Base-by-base conservation (phyloP, 2,329 filamentous ascomycete genomes). In the Fusarium buharicum region DNA sequence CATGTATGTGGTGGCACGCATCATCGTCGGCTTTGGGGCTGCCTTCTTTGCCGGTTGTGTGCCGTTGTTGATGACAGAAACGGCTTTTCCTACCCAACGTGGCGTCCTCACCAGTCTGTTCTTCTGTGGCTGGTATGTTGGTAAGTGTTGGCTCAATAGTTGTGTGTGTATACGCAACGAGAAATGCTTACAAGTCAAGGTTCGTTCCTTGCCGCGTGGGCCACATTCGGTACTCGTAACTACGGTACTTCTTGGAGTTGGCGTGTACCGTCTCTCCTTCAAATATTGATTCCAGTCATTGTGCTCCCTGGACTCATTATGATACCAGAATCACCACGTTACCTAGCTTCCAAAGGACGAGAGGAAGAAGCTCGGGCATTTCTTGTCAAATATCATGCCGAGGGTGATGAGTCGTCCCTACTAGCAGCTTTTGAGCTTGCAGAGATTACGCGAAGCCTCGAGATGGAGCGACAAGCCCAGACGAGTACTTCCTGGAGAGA, bases 261-360 rank as follows among this genome's bases (percentile, higher is more conserved):
- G 79, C 75, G 80, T 28, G 70, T 81, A 13, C 81, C 81, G 5
- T 82, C 79, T 14, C 70, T 81, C 10, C 72, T 84, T 4, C 81
- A 83, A 61, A 34, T 53, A 6, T 72, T 69, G 39, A 75, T 78
- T 6, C 58, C 58, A n/a, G 9, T 50, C 4, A 9, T 62, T 14
- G 53, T 44, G 1, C 50, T 62, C 5, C 49, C 54, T 8, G 58
- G 45, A 4, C 44, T 44, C 5, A 6, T 55, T 9, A 12, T 62
- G 47, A 39, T 62, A 8, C 58, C 58, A 4, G 58, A 62, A 6
- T 58, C 48, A 1, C 58, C 58, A 1, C 54, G 58, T 6, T 62
- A 38, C 16, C 43, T 27, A 12, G 48, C 49, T n/a, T 50, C 49
- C 27, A 49, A 40, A 27, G 58, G 38, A n/a, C 54, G 55, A 3